Evolutionary conservation across 2,329 filamentous ascomycete species (phyloP), one percentile per base, ranked within the genome.

Genomic region (Chaetomium strumarium): DNA sequence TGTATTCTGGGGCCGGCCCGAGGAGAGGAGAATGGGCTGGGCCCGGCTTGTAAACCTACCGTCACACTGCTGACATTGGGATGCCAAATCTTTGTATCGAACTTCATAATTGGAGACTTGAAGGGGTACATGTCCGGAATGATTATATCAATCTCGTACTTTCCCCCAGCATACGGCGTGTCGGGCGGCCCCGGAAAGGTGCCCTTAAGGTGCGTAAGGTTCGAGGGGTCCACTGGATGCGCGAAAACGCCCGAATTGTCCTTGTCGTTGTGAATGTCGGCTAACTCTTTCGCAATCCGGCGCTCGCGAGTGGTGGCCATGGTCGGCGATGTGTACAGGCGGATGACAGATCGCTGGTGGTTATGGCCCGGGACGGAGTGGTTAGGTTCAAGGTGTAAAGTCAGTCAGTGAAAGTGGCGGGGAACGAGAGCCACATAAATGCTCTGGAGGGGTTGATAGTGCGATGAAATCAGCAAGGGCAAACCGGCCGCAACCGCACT

Each of bases 11-110:
- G 24, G 24, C 24, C 24, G 7, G 24, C 4, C 24, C 24, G 24
- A 4, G 24, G 24, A 24, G 24, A 24, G 24, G 24, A 24, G 24
- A 24, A 24, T 24, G 33, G 12, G 37, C 9, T 41, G 37, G 10
- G 12, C 37, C 14, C 14, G 11, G n/a, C 14, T 5, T 17, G 31
- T n/a, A 5, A 19, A 52, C 16, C 65, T 73, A 95, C 90, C 38
- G 91, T 96, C 67, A 93, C 87, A 64, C 87, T 92, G 77, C 88
- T 95, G 72, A 99, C 83, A 66, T 99, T 99, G 33, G 93, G 93
- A 69, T 99, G 93, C 91, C 91, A 99, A 62, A 97, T 86, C 70
- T 86, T 91, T 58, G 93, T 99, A 59, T 86, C 81, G 66, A 97
- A 97, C 63, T 83, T 86, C 86, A 99, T 97, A 54, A 81, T 70